These are phyloP conservation scores for Pichia californica DNA, from an alignment of 805 yeast species.

Conservation along the genomic window DNA sequence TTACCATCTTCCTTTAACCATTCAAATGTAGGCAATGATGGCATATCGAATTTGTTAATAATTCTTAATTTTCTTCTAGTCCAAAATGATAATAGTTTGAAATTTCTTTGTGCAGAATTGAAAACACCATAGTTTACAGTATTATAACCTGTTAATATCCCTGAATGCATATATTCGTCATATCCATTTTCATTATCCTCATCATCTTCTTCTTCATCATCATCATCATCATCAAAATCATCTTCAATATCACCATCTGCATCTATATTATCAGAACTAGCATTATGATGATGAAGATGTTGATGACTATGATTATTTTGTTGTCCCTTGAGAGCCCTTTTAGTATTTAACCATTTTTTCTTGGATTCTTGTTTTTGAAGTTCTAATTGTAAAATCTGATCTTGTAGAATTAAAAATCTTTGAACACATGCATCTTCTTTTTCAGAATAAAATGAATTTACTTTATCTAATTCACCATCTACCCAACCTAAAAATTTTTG, in stretches of 20 bases:
- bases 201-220: slow-evolving; percentile 10
- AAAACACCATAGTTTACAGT: slow-evolving; percentile 2
- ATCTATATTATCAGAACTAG: background rate
- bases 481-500: slow-evolving; percentile 61
- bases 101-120: slow-evolving; percentile 11
- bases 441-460: slow-evolving; percentile 53
- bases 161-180: slow-evolving; percentile 7
- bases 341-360: slow-evolving; percentile 12
- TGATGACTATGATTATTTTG: too few relatives aligned
- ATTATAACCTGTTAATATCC: background rate
- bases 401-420: slow-evolving; percentile 56
- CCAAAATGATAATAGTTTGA: slow-evolving; percentile 18
- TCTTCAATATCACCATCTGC: slow-evolving; percentile 14
- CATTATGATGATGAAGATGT: background rate
- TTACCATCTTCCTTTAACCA: slow-evolving; percentile 27
- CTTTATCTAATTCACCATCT: slow-evolving; percentile 51
- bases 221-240: slow-evolving; percentile 10
- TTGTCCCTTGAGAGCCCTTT: slow-evolving; percentile 5
- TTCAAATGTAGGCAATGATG: slow-evolving; percentile 35
- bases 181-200: slow-evolving; percentile 8
- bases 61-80: slow-evolving; percentile 24
- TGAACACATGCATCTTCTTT: slow-evolving; percentile 56
- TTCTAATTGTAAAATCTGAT: slow-evolving; percentile 58
- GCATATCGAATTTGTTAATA: slow-evolving; percentile 33
- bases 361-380: slow-evolving; percentile 39